Evolutionary conservation across 805 yeast species (phyloP), one percentile per base, ranked within the genome.

Genomic region (Yamadazyma philogaea): DNA sequence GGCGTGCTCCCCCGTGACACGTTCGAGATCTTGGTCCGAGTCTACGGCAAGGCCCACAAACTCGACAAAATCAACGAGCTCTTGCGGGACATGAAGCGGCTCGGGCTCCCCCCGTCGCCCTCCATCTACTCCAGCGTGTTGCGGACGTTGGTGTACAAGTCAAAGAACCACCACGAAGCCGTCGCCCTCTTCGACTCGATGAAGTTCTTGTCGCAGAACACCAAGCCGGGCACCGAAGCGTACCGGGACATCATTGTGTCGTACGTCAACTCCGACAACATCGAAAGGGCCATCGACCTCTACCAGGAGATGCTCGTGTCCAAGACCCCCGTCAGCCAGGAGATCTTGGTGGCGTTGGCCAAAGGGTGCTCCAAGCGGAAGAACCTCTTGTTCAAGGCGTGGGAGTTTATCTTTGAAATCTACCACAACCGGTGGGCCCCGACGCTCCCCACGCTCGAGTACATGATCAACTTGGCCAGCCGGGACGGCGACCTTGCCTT

Each of bases 381-480:
- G 28, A 60, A 63, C 2, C 65, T 69, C 11, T 62, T 72, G 8
- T 52, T 67, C 28, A 67, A 71, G 49, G 95, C 96, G 0, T 91
- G 97, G 97, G 75, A 77, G 41, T 83, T 78, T 51, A 77, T 90
- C 42, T 72, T 82, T 46, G 81, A 85, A 49, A 78, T 86, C 44
- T 70, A 80, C 51, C 70, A 75, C 12, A 54, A 57, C 42, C 60
- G 56, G 16, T 55, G 67, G 78, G 52, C 63, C 46, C 68, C 79
- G 47, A 55, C 71, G n/a, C 50, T 74, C 7, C 66, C 66, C 18
- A 73, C 84, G 0, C 70, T 81, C 50, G 84, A 82, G 47, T 73
- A 79, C 12, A 81, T 91, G 80, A 71, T 91, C 65, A 75, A 82
- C 47, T 63, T 91, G 36, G 79, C 93, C n/a, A 83, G 88, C 0